A percentile compares a stretch with the other conserved stretches of the same genome.
Conservation (phyloP, 305 asterid species). For the Fraxinus baroniana region DNA sequence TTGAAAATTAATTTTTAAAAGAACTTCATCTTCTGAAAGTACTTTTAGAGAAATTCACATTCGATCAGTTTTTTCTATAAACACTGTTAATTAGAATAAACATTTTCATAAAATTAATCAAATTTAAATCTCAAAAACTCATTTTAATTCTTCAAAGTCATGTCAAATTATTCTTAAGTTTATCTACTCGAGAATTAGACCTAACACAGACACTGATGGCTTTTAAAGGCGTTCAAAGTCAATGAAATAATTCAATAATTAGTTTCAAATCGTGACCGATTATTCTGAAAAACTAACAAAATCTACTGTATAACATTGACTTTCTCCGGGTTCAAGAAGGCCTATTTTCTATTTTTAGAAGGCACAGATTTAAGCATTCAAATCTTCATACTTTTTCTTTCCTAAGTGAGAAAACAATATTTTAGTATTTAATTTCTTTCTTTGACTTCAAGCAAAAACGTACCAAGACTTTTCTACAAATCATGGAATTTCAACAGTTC, state of each 20-base stretch:
- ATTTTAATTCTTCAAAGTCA: too few relatives aligned
- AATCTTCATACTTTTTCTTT: not conserved
- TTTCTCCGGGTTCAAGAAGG: not conserved
- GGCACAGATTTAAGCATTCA: not conserved
- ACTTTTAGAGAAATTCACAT: too few relatives aligned
- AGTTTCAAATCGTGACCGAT: not conserved
- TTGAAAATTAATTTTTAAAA: too few relatives aligned
- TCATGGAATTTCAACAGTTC: not conserved
- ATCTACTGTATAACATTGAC: constrained; percentile 15
- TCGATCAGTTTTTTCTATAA: too few relatives aligned
- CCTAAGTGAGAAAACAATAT: not conserved
- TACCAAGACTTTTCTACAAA: not conserved
- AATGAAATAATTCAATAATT: constrained; percentile 7
- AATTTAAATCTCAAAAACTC: too few relatives aligned
- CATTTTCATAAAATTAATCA: too few relatives aligned
- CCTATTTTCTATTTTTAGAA: not conserved
- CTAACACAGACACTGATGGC: too few relatives aligned
- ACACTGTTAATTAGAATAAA: too few relatives aligned
- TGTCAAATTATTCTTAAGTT: too few relatives aligned
- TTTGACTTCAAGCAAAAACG: not conserved
- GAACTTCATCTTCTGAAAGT: too few relatives aligned
- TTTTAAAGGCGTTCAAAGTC: constrained; percentile 15
- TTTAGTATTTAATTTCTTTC: not conserved
- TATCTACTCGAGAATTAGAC: too few relatives aligned
- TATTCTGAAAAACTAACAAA: not conserved